These are phyloP conservation scores for Phaffomyces antillensis DNA, from an alignment of 805 yeast genomes.

Conservation along the genomic window DNA sequence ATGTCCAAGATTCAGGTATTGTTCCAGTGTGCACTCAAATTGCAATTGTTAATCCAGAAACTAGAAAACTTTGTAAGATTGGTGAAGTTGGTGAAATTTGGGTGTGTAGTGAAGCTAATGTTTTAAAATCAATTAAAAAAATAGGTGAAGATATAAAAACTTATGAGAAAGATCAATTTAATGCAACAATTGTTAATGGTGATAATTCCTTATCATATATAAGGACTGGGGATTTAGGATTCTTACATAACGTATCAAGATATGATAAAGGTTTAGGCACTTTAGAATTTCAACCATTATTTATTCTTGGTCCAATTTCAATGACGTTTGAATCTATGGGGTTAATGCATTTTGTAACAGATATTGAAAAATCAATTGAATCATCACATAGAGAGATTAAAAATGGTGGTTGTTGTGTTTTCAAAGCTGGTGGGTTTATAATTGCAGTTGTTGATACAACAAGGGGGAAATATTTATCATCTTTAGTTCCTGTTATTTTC, in stretches of 20 bases:
- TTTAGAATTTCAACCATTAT: slow-evolving; percentile 62
- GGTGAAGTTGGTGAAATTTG: slow-evolving; percentile 98
- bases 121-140: slow-evolving; percentile 43
- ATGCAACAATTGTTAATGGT: slow-evolving; percentile 57
- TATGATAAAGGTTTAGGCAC: slow-evolving; percentile 31
- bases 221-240: slow-evolving; percentile 93
- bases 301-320: slow-evolving; percentile 74
- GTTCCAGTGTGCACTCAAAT: slow-evolving; percentile 92
- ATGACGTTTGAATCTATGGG: slow-evolving; percentile 92
- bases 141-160: slow-evolving; percentile 32
- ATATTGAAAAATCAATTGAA: slow-evolving; percentile 67
- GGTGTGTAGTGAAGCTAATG: slow-evolving; percentile 88
- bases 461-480: slow-evolving; percentile 46
- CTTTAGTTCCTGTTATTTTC: slow-evolving; percentile 77
- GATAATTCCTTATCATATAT: slow-evolving; percentile 59
- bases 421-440: slow-evolving; percentile 76
- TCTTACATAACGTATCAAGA: slow-evolving; percentile 65
- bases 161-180: slow-evolving; percentile 37
- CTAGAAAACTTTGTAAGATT: slow-evolving; percentile 63
- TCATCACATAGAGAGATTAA: slow-evolving; percentile 37
- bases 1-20: slow-evolving; percentile 90
- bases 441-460: slow-evolving; percentile 66
- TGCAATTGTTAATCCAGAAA: slow-evolving; percentile 93
- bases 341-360: slow-evolving; percentile 81
- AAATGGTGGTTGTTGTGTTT: slow-evolving; percentile 59